These are phyloP conservation scores for Penicillium canariense DNA, from an alignment of 495 filamentous ascomycete species.

Conservation along the genomic window DNA sequence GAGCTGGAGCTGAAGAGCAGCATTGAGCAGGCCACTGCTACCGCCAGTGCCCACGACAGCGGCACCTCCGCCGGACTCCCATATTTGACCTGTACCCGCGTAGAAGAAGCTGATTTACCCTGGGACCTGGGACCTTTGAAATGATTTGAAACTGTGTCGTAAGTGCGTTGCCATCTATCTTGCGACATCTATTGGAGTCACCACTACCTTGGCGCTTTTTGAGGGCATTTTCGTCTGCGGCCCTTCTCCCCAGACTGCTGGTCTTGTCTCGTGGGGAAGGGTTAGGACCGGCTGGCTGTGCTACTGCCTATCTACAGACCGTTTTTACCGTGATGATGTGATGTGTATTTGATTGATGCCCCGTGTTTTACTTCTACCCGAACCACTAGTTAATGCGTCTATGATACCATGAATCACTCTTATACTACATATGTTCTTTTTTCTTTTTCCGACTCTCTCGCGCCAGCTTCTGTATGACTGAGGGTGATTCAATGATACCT, in stretches of 20 bases:
- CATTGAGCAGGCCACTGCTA: slow-evolving; percentile 10
- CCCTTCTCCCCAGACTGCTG: slow-evolving; percentile 15
- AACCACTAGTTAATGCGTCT: slow-evolving; percentile 18
- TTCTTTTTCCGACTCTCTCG: too few relatives aligned
- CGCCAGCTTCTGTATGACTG: too few relatives aligned
- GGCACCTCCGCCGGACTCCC: slow-evolving; percentile 42
- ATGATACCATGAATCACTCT: slow-evolving; percentile 25
- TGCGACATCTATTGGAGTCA: not conserved
- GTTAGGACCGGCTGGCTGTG: slow-evolving; percentile 4
- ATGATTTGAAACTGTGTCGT: not conserved
- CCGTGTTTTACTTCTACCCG: not conserved
- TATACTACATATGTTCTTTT: too few relatives aligned
- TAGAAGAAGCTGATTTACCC: slow-evolving; percentile 76
- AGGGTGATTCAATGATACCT: too few relatives aligned
- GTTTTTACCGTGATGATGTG: slow-evolving; percentile 17
- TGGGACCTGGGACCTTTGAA: slow-evolving; percentile 49
- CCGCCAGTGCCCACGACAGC: slow-evolving; percentile 17
- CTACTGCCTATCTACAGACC: not conserved
- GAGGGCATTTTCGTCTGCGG: not conserved
- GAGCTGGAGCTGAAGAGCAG: slow-evolving; percentile 65
- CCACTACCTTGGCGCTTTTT: not conserved
- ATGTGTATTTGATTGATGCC: slow-evolving; percentile 18
- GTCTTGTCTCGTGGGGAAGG: slow-evolving; percentile 1
- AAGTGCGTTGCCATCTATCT: not conserved
- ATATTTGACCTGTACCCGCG: slow-evolving; percentile 78